Percentiles rank a stretch among this genome's conserved stretches.
These are phyloP conservation scores for Eudorina sp. DNA, from an alignment of 139 green algal species.

Conservation along the genomic window DNA sequence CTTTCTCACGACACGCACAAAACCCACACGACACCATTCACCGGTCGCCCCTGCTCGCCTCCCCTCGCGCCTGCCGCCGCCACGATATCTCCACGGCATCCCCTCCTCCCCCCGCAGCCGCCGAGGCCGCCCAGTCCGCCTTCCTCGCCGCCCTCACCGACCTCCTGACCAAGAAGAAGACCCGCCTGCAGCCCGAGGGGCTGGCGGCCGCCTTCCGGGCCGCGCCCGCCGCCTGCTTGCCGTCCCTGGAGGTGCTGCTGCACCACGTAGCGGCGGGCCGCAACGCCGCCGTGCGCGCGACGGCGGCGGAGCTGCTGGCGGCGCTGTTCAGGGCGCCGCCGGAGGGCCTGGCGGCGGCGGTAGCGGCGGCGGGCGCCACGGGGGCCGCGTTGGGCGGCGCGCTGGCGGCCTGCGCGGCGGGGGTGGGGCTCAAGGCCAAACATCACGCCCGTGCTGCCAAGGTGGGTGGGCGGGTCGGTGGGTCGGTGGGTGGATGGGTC, in stretches of 20 bases:
- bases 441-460: slow-evolving; percentile 45
- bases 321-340: neutral
- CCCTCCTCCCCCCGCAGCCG: neutral
- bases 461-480: slow-evolving; percentile 3
- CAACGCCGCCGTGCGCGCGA: slow-evolving; percentile 19
- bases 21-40: too few species aligned
- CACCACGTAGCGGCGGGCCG: neutral
- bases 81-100: neutral
- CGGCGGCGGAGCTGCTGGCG: slow-evolving; percentile 59
- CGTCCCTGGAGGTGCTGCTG: slow-evolving; percentile 21
- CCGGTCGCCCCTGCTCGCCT: neutral
- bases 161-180: slow-evolving; percentile 76
- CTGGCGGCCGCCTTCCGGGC: neutral
- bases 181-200: slow-evolving; percentile 51
- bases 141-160: slow-evolving; percentile 60
- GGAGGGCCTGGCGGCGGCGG: slow-evolving; percentile 25
- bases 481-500: neutral
- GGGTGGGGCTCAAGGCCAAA: slow-evolving; percentile 49
- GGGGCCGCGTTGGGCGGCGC: slow-evolving; percentile 26
- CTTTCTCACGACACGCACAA: too few species aligned
- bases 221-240: slow-evolving; percentile 5
- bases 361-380: neutral
- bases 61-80: neutral
- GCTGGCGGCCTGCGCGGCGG: slow-evolving; percentile 38
- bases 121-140: slow-evolving; percentile 23